Evolutionary conservation across 2,329 filamentous ascomycete genomes (phyloP).

Genomic region (Purpureocillium lavendulum): DNA sequence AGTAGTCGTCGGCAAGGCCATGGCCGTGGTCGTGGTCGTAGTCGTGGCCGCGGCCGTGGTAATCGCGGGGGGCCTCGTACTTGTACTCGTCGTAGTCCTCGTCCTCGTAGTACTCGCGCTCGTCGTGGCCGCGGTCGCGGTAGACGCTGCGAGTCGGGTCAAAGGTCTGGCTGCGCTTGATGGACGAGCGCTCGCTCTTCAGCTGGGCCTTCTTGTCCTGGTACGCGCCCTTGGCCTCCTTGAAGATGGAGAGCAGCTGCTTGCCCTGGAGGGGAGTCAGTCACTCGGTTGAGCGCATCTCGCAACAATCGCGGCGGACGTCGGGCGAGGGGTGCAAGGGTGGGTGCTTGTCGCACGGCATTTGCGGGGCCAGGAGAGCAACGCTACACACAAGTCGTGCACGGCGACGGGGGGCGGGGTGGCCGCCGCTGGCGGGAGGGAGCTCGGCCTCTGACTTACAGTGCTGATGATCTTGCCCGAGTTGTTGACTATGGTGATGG

Average conservation of each 20-base stretch:
- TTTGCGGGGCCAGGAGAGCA: background rate
- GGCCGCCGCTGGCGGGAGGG: too few species aligned
- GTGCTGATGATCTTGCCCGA: constrained; percentile 88
- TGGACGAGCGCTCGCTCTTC: constrained; percentile 48
- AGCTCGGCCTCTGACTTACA: too few species aligned
- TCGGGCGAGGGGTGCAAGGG: background rate
- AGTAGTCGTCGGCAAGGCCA: constrained; percentile 18
- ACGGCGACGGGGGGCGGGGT: background rate
- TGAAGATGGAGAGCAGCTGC: constrained; percentile 83
- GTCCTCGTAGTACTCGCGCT: constrained; percentile 12
- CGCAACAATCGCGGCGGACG: too few species aligned
- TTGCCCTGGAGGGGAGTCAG: constrained; percentile 55
- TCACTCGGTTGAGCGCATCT: too few species aligned
- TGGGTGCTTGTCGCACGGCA: background rate
- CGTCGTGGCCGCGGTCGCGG: constrained; percentile 4
- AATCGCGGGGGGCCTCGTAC: constrained; percentile 16
- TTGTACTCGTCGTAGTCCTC: constrained; percentile 24
- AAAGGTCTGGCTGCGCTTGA: constrained; percentile 54
- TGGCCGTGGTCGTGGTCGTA: constrained; percentile 22
- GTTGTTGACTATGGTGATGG: constrained; percentile 82
- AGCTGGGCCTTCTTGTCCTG: constrained; percentile 79
- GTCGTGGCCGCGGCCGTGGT: constrained; percentile 17
- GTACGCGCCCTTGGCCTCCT: constrained; percentile 83
- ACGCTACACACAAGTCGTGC: too few species aligned
- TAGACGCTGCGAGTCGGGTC: constrained; percentile 20